These are phyloP conservation scores for Solanum commersonii DNA, from an alignment of 257 asterid genomes.

Conservation along the genomic window DNA sequence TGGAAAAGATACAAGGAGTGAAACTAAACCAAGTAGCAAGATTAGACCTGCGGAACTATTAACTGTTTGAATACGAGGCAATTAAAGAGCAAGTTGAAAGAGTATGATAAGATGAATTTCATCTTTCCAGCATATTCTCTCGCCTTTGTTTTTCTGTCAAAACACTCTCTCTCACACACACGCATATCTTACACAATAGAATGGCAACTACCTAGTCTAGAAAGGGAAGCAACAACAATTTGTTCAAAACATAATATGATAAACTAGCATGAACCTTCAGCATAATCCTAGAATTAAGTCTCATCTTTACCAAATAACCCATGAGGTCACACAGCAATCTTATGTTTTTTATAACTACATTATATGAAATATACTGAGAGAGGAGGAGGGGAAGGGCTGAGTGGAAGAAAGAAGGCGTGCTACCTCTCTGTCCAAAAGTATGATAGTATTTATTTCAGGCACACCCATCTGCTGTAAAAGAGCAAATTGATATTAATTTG, in stretches of 20 bases:
- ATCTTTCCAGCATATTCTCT: background rate
- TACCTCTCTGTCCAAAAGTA: slow-evolving; percentile 96
- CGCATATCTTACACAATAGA: background rate
- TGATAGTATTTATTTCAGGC: slow-evolving; percentile 86
- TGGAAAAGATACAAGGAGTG: background rate
- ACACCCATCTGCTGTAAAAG: slow-evolving; percentile 43
- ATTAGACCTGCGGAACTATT: background rate
- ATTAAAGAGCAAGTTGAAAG: background rate
- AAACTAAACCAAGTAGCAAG: background rate
- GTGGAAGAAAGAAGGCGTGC: background rate
- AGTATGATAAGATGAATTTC: background rate
- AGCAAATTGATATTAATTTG: background rate
- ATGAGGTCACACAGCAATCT: background rate
- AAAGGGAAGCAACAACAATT: background rate
- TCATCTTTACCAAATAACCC: background rate
- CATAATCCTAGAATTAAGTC: background rate
- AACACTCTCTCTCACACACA: background rate
- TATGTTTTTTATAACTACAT: background rate
- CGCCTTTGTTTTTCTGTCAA: background rate
- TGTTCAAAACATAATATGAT: background rate
- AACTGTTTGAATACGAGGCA: background rate
- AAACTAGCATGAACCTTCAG: background rate
- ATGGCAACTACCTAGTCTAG: background rate
- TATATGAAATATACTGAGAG: background rate
- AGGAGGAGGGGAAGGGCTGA: background rate